These are phyloP conservation scores for Talaromyces islandicus DNA, from an alignment of 2,329 filamentous ascomycete genomes.

Conservation along the genomic window DNA sequence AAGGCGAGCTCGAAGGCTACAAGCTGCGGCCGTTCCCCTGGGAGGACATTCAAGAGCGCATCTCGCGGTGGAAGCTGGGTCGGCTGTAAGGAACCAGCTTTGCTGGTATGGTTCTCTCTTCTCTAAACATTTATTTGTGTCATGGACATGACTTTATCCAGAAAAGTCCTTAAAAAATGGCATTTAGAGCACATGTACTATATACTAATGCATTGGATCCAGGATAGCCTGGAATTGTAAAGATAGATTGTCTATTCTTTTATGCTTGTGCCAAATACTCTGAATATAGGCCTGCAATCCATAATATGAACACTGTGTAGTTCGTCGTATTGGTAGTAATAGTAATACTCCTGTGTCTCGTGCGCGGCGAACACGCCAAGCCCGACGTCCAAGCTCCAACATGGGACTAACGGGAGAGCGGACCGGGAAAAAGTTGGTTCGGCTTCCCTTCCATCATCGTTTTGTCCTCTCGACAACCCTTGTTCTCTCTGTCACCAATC, in stretches of 20 bases:
- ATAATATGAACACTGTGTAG: not conserved
- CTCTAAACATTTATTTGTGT: not conserved
- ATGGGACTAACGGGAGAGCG: constrained; percentile 23
- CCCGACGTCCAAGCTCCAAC: constrained; percentile 22
- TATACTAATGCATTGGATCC: not conserved
- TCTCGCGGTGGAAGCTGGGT: constrained; percentile 77
- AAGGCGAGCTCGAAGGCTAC: constrained; percentile 69
- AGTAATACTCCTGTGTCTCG: not conserved
- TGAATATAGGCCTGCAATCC: not conserved
- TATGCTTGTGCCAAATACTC: not conserved
- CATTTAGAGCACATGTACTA: constrained; percentile 2
- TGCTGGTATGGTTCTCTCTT: not conserved
- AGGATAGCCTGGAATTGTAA: not conserved
- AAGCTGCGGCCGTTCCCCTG: constrained; percentile 66
- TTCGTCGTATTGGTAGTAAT: no score
- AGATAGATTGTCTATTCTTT: not conserved
- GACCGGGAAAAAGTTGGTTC: constrained; percentile 36
- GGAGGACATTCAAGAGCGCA: constrained; percentile 84
- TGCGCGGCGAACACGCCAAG: constrained; percentile 4
- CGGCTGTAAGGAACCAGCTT: constrained; percentile 40
- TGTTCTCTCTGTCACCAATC: not conserved
- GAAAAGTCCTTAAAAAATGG: not conserved
- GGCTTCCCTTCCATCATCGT: constrained; percentile 13
- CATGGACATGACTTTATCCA: not conserved
- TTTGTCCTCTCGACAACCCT: constrained; percentile 19